Evolutionary conservation across 1,139 yeast species (phyloP), one percentile per base, ranked within the genome.

Genomic region (Debaryomyces nepalensis): DNA sequence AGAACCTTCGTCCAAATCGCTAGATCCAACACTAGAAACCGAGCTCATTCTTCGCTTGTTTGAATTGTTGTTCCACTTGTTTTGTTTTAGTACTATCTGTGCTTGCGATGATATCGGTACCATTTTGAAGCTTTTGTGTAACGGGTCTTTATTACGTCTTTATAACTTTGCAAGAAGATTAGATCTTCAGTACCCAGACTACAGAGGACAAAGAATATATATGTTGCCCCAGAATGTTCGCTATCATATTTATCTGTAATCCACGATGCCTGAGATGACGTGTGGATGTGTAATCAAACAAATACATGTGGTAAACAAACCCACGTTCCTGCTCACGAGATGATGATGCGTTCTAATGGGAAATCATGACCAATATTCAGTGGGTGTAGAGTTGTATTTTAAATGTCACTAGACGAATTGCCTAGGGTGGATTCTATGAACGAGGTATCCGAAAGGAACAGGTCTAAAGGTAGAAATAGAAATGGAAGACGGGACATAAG

Each of bases 251-350:
- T n/a, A n/a, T n/a, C n/a, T n/a, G n/a, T n/a, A n/a, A n/a, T n/a
- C n/a, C n/a, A n/a, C n/a, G n/a, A n/a, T n/a, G n/a, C n/a, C n/a
- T n/a, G n/a, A n/a, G n/a, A n/a, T 16, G 9, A 29, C 18, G 20
- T 16, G 16, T 27, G 11, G 21, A 16, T 29, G 18, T 29, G 9
- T 26, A 26, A 26, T 32, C 19, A 11, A 35, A 19, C n/a, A 24
- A 34, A 19, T 36, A 29, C 34, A 30, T 36, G 34, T 27, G 39
- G 27, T 27, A n/a, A 16, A 36, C 26, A 26, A 14, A 16, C 36
- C 35, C 32, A 34, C 33, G 30, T 24, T 20, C 26, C 19, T 24
- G 19, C 16, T 37, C 12, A 29, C 21, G 18, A 18, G 26, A 15
- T 14, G 31, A 18, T 33, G 26, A 32, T 24, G 8, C 16, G 23